Evolutionary conservation across 2,329 filamentous ascomycete species (phyloP), one percentile per base, ranked within the genome.

Genomic region (Blastomyces silverae): DNA sequence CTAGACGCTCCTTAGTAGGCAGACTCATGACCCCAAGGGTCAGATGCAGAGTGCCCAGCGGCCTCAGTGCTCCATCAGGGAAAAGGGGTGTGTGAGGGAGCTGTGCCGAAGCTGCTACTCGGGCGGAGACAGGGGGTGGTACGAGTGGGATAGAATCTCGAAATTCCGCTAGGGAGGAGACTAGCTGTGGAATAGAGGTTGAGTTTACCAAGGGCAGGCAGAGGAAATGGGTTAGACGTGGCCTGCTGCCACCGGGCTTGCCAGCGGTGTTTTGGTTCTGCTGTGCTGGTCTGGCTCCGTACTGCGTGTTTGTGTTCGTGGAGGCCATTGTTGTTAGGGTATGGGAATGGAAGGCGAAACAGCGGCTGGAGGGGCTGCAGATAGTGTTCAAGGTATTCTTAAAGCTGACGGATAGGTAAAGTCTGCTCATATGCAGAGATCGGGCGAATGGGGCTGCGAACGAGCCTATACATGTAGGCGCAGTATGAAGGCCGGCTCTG

Each of bases 11-110:
- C 2, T 80, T 76, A 2, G 79, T 80, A 2, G 80, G 76, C 11
- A 96, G 82, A 68, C 84, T 88, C 89, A 97, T 92, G 1, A 95
- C 89, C 0, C 92, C 92, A 0, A 97, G 81, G 0, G 92, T 97
- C 2, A 96, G 79, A 76, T 97, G 93, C 59, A 97, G 77, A 0
- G 91, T 92, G 0, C 90, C 90, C 0, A 90, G 77, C 0, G 91
- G 91, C 37, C 92, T 82, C 61, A 96, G 79, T 1, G 91, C 91
- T 64, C 83, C 83, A 42, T 80, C 74, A 0, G 89, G 89, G 11
- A 93, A 78, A 6, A 80, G 79, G 1, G 73, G 68, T 34, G 66
- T 79, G 37, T 44, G 66, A 76, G 68, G 78, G 75, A 65, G 77
- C 71, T 62, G 77, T 70, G 64, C 74, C 57, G 63, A 56, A 55